A percentile compares a stretch with the other conserved stretches of the same genome.
Conservation (phyloP, 2,329 filamentous ascomycete genomes). For the Periconia digitata region DNA sequence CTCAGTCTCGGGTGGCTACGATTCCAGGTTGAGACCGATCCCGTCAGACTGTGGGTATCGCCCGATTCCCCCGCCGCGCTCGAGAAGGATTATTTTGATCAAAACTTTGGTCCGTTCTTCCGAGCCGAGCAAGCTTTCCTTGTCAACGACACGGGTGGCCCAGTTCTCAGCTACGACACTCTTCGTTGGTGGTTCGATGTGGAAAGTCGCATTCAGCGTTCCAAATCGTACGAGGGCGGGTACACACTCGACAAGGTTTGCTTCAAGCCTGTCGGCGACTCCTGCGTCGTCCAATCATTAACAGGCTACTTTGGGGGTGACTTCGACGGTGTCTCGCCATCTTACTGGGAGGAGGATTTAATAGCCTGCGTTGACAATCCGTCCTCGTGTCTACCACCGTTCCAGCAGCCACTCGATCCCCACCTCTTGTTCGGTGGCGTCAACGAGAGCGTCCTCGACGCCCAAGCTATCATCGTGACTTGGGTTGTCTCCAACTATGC, state of each 20-base stretch:
- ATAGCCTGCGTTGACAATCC: constrained; percentile 75
- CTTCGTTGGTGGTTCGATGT: constrained; percentile 92
- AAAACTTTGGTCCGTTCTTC: constrained; percentile 93
- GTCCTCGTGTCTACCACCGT: constrained; percentile 79
- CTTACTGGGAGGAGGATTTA: constrained; percentile 72
- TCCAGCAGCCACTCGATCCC: constrained; percentile 84
- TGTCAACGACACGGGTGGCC: constrained; percentile 81
- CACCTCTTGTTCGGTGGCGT: constrained; percentile 85
- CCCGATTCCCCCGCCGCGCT: constrained; percentile 86
- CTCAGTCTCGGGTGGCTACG: constrained; percentile 85
- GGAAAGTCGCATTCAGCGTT: constrained; percentile 71
- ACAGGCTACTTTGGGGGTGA: constrained; percentile 81
- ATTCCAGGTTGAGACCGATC: constrained; percentile 88
- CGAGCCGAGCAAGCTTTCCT: constrained; percentile 91
- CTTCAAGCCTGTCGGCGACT: constrained; percentile 87
- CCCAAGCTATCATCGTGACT: constrained; percentile 80
- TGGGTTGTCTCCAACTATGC: constrained; percentile 91
- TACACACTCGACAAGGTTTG: constrained; percentile 81
- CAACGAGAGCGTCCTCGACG: constrained; percentile 66
- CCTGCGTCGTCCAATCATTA: constrained; percentile 92
- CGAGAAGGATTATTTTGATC: constrained; percentile 92
- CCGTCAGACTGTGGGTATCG: constrained; percentile 94
- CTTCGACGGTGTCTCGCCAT: constrained; percentile 61
- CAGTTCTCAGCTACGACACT: constrained; percentile 85
- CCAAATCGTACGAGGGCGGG: constrained; percentile 70